Conservation (phyloP, 2,329 filamentous ascomycete species). For the Fusarium odoratissimum region DNA sequence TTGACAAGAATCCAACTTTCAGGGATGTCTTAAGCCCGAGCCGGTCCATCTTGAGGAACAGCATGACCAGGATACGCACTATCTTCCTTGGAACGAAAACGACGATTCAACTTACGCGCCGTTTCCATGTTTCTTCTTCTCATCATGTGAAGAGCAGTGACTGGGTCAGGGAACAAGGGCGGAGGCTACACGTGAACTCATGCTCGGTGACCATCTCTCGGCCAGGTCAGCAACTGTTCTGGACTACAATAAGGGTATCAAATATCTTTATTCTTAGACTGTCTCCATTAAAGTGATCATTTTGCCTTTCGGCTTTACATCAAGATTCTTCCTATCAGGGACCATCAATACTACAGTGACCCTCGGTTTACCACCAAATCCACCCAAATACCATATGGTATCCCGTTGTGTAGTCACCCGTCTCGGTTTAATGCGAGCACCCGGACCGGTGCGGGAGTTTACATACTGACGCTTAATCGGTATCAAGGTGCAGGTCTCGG, state of each 20-base stretch:
- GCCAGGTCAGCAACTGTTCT: background rate
- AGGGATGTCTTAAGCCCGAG: background rate
- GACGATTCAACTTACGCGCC: background rate
- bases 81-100: background rate
- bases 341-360: background rate
- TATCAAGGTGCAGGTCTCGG: slow-evolving; percentile 32
- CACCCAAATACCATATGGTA: slow-evolving; percentile 12
- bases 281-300: background rate
- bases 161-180: background rate
- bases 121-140: background rate
- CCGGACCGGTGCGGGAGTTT: slow-evolving; percentile 9
- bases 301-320: background rate
- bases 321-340: slow-evolving; percentile 7
- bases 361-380: background rate
- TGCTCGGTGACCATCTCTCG: background rate
- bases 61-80: background rate
- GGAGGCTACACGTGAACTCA: background rate
- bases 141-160: background rate
- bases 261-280: too few relatives aligned
- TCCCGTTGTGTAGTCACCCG: slow-evolving; percentile 8
- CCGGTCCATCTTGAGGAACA: background rate
- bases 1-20: background rate
- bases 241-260: background rate
- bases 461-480: slow-evolving; percentile 20
- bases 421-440: slow-evolving; percentile 19